phyloP scores from a whole-genome alignment of 1,284 basidiomycete species.

The Phylloporus gajari region DNA sequence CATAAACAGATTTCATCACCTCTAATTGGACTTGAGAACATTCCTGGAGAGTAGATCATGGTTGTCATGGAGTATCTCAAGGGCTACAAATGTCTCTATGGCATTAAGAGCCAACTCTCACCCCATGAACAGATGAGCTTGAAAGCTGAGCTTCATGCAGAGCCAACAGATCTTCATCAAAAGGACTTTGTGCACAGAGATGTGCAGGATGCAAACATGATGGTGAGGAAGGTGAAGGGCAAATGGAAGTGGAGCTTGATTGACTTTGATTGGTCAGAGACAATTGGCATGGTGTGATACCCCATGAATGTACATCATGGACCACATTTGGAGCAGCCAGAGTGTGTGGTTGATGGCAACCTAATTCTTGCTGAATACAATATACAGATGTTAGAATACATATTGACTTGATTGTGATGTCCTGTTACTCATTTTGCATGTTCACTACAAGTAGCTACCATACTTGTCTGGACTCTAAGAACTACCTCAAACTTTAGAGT shows the following conservation, averaged over 20 bases:
- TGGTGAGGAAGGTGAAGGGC: constrained; percentile 15
- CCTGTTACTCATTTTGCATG: no score
- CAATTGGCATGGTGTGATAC: constrained; percentile 25
- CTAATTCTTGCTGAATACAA: neutral
- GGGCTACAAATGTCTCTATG: neutral
- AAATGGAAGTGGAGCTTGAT: constrained; percentile 21
- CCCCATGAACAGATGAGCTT: neutral
- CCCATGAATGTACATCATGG: constrained; percentile 14
- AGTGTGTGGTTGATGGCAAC: constrained; percentile 5
- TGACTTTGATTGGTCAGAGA: constrained; percentile 41
- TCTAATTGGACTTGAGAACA: constrained; percentile 29
- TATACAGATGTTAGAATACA: constrained; percentile 4
- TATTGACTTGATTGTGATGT: no score
- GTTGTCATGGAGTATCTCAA: constrained; percentile 41
- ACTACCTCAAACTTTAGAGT: no score
- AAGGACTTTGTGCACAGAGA: constrained; percentile 29
- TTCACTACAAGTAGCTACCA: no score
- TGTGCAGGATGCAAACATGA: constrained; percentile 29
- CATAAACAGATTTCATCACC: constrained; percentile 18
- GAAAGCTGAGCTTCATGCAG: neutral
- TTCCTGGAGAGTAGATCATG: constrained; percentile 43
- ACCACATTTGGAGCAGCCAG: neutral
- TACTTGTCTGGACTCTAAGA: no score
- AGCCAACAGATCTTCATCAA: constrained; percentile 20
- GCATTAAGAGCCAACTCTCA: neutral